Evolutionary conservation across 1,284 basidiomycete genomes (phyloP).

Genomic region (Cutaneotrichosporon sp.): DNA sequence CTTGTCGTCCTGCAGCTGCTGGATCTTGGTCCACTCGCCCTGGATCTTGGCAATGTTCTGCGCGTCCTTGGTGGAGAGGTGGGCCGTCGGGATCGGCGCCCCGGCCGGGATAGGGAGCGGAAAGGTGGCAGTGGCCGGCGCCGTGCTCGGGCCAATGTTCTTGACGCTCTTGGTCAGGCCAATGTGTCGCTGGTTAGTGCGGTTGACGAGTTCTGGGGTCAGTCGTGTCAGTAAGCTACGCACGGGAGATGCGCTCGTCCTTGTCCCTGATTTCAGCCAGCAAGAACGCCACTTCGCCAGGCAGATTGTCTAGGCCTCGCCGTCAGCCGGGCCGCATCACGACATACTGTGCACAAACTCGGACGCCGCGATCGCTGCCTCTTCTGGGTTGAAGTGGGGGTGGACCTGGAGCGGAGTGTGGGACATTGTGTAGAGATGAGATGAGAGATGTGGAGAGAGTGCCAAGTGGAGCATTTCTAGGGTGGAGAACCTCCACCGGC

Average conservation of each 20-base stretch:
- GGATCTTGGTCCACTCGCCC: conserved; percentile 50
- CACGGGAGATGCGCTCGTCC: conserved; percentile 49
- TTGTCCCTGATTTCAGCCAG: conserved; percentile 66
- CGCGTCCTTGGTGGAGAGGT: conserved; percentile 47
- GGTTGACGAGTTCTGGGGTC: conserved; percentile 35
- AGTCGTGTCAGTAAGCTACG: conserved; percentile 13
- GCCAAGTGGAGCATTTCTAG: conserved; percentile 4
- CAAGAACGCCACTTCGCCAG: conserved; percentile 69
- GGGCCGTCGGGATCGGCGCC: conserved; percentile 36
- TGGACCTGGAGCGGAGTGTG: conserved; percentile 33
- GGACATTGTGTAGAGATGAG: not conserved
- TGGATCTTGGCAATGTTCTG: conserved; percentile 48
- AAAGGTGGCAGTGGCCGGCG: conserved; percentile 25
- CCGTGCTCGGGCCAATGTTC: conserved; percentile 22
- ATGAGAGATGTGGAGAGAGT: not conserved
- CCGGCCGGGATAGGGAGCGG: conserved; percentile 36
- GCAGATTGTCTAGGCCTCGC: conserved; percentile 71
- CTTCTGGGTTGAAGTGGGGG: conserved; percentile 59
- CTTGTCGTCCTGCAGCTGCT: conserved; percentile 51
- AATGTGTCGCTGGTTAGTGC: conserved; percentile 46
- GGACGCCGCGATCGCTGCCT: conserved; percentile 67
- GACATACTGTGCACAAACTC: conserved; percentile 69
- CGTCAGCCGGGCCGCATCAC: not conserved
- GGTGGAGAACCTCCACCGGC: conserved; percentile 6
- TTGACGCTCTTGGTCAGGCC: conserved; percentile 40